Evolutionary conservation across 2,329 filamentous ascomycete genomes (phyloP).

Genomic region (Dactylellina parvicollis): DNA sequence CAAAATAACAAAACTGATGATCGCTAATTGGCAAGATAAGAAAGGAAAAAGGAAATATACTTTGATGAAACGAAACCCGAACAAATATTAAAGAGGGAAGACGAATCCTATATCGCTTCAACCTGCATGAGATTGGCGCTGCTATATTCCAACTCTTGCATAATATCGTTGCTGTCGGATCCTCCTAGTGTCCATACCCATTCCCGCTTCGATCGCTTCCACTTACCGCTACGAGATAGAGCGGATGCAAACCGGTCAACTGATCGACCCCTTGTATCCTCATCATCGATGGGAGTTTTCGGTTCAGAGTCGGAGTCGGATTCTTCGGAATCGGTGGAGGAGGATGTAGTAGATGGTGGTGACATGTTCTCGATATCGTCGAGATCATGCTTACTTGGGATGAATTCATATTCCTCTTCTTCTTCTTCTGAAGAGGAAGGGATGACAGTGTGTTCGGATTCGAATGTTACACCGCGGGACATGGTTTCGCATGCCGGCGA

Average conservation of each 20-base stretch:
- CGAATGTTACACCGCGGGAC: constrained; percentile 44
- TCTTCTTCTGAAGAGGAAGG: constrained; percentile 27
- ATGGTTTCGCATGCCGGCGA: constrained; percentile 40
- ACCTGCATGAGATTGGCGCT: constrained; percentile 52
- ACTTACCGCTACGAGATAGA: constrained; percentile 48
- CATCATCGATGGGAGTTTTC: constrained; percentile 50
- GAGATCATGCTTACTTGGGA: constrained; percentile 26
- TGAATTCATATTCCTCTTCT: constrained; percentile 49
- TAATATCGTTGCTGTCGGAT: constrained; percentile 53
- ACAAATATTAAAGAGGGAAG: constrained; percentile 15
- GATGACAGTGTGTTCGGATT: constrained; percentile 45
- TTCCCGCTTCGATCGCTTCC: constrained; percentile 49
- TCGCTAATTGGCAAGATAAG: constrained; percentile 47
- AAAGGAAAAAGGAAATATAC: constrained; percentile 17
- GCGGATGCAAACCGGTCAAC: constrained; percentile 49
- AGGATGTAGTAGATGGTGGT: constrained; percentile 49
- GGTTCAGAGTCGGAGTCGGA: constrained; percentile 53
- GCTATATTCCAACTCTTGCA: constrained; percentile 53
- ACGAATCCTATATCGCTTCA: constrained; percentile 41
- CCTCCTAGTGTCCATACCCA: constrained; percentile 53
- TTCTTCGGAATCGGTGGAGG: constrained; percentile 50
- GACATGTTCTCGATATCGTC: constrained; percentile 51
- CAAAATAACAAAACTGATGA: constrained; percentile 42
- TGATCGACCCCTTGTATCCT: constrained; percentile 42
- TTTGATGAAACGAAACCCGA: constrained; percentile 24